Percentiles rank a stretch among this genome's conserved stretches.
Evolutionary conservation across 768 basidiomycete genomes (phyloP).

Genomic region (Hortiboletus campestris): DNA sequence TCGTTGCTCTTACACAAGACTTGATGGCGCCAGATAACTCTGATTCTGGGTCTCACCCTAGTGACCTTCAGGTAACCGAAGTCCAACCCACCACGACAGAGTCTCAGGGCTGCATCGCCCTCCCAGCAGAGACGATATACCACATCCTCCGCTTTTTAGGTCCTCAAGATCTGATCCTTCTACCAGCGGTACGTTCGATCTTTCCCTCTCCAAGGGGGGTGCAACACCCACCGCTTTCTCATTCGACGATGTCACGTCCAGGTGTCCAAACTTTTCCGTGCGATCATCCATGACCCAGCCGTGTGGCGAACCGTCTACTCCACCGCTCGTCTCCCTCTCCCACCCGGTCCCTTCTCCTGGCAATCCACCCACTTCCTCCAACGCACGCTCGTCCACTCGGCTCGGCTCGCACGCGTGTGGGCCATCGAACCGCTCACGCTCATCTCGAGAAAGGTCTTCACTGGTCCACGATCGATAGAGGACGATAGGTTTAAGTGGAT

Average conservation of each 20-base stretch:
- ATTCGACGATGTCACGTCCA: background rate
- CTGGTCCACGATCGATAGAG: constrained; percentile 3
- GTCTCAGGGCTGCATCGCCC: background rate
- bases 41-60: background rate
- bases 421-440: constrained; percentile 10
- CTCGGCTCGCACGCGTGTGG: constrained; percentile 14
- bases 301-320: constrained; percentile 17
- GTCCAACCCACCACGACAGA: background rate
- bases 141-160: constrained; percentile 3
- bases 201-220: too few relatives aligned
- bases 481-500: constrained; percentile 16
- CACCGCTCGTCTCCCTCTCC: constrained; percentile 10
- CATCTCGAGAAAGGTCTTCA: constrained; percentile 2
- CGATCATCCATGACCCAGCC: constrained; percentile 7
- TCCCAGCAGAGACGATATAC: constrained; percentile 19
- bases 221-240: background rate
- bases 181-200: constrained; percentile 11
- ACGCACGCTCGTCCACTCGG: constrained; percentile 17
- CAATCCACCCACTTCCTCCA: constrained; percentile 18
- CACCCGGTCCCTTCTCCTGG: constrained; percentile 21
- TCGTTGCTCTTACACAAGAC: background rate
- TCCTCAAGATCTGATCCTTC: constrained; percentile 15
- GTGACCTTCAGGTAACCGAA: background rate
- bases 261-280: constrained; percentile 15
- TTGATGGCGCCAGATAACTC: constrained; percentile 11